phyloP scores from a whole-genome alignment of 805 yeast species.

The Lipomyces yamanashiensis region DNA sequence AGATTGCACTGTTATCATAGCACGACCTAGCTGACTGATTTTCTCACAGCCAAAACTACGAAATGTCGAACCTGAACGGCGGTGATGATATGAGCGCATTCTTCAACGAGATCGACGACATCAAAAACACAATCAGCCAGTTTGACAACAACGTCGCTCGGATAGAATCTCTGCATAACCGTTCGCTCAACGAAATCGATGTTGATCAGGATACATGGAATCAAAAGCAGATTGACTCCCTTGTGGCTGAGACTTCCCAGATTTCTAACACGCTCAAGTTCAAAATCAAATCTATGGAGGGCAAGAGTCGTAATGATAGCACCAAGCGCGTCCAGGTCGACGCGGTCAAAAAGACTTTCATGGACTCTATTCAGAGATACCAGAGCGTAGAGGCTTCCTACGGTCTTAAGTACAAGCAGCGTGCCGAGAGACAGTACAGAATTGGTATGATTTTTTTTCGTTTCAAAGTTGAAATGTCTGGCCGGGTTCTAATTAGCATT shows the following conservation, averaged over 20 bases:
- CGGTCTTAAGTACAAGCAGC: conserved; percentile 79
- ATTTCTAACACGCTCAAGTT: conserved; percentile 75
- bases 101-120: conserved; percentile 68
- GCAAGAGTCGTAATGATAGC: conserved; percentile 55
- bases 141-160: conserved; percentile 71
- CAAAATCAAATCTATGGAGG: conserved; percentile 77
- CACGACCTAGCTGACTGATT: background rate
- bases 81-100: conserved; percentile 46
- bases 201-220: conserved; percentile 65
- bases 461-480: conserved; percentile 70
- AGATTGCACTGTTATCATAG: background rate
- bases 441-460: conserved; percentile 62
- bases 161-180: conserved; percentile 70
- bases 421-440: conserved; percentile 90
- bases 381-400: conserved; percentile 84
- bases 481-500: conserved; percentile 63
- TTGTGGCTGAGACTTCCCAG: conserved; percentile 76
- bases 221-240: conserved; percentile 75
- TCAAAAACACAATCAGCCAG: conserved; percentile 70
- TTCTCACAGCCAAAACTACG: conserved; percentile 20
- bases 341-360: conserved; percentile 79
- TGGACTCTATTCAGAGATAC: conserved; percentile 84
- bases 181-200: conserved; percentile 71
- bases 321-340: conserved; percentile 91
- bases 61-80: conserved; percentile 30